phyloP scores from a whole-genome alignment of 257 asterid genomes.

The Haberlea rhodopensis region DNA sequence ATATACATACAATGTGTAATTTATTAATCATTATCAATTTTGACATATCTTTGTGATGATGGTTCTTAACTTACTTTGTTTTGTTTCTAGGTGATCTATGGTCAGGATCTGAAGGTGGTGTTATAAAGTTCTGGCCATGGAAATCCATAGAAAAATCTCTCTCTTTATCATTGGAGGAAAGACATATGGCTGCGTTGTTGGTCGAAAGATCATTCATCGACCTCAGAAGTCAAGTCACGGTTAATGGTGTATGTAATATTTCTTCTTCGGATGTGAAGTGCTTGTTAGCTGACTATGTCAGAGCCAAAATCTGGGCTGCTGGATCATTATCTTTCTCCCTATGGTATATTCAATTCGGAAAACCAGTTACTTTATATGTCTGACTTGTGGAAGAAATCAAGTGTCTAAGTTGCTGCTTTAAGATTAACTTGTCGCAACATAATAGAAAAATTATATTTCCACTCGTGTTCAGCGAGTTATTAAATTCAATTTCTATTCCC shows the following conservation, averaged over 20 bases:
- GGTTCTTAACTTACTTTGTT: constrained; percentile 7
- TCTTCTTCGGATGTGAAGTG: constrained; percentile 84
- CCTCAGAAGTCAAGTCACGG: constrained; percentile 81
- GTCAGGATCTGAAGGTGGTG: constrained; percentile 88
- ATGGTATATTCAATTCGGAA: constrained; percentile 46
- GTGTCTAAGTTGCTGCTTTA: no score
- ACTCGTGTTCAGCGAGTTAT: background rate
- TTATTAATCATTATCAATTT: background rate
- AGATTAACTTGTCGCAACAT: background rate
- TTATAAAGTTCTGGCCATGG: constrained; percentile 84
- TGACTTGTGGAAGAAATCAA: background rate
- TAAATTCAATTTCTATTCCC: background rate
- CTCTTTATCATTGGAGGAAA: constrained; percentile 72
- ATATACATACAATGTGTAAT: no score
- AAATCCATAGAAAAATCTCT: constrained; percentile 81
- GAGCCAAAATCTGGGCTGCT: constrained; percentile 85
- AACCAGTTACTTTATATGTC: background rate
- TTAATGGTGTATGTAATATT: constrained; percentile 76
- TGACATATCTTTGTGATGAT: background rate
- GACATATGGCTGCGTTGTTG: constrained; percentile 77
- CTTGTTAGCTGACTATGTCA: constrained; percentile 57
- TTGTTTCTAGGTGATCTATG: constrained; percentile 76
- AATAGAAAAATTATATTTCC: background rate
- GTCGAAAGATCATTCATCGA: constrained; percentile 75
- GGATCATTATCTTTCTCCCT: constrained; percentile 73